Percentiles rank a stretch among this genome's conserved stretches.
phyloP scores from a whole-genome alignment of 768 basidiomycete genomes.

The Fibroporia radiculosa region DNA sequence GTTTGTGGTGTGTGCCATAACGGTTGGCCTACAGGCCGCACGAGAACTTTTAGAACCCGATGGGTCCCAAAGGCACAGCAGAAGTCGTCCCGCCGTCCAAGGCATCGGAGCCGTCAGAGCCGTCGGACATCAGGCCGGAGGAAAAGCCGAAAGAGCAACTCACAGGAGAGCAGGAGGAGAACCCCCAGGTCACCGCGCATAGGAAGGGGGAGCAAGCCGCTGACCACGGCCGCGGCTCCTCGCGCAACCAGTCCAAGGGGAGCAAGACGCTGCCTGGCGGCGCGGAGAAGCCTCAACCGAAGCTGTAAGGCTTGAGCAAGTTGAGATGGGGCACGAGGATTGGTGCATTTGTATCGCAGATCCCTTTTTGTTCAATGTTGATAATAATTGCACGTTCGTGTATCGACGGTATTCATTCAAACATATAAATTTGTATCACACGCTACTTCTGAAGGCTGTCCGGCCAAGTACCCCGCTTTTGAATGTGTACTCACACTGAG shows the following conservation, averaged over 20 bases:
- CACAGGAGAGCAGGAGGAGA: constrained; percentile 23
- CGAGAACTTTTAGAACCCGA: neutral
- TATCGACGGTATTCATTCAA: too few relatives aligned
- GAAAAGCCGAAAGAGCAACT: constrained; percentile 21
- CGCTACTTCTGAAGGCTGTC: too few relatives aligned
- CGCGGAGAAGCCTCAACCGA: neutral
- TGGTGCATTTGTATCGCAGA: too few relatives aligned
- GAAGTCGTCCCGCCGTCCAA: constrained; percentile 15
- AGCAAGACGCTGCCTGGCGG: neutral
- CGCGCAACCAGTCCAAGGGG: neutral
- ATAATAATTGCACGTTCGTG: too few relatives aligned
- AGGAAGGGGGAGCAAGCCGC: constrained; percentile 8
- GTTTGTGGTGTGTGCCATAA: too few relatives aligned
- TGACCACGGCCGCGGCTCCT: neutral
- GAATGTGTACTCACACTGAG: too few relatives aligned
- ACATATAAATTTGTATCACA: too few relatives aligned
- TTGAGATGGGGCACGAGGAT: constrained; percentile 3
- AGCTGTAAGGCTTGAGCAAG: neutral
- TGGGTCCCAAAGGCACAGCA: constrained; percentile 1
- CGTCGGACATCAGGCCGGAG: constrained; percentile 17
- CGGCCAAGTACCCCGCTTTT: too few relatives aligned
- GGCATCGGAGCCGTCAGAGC: constrained; percentile 24
- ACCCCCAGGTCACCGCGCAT: constrained; percentile 23
- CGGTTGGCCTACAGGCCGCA: too few relatives aligned
- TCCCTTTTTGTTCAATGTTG: too few relatives aligned